phyloP scores from a whole-genome alignment of 441 rosid species.

The Adansonia rubrostipa region DNA sequence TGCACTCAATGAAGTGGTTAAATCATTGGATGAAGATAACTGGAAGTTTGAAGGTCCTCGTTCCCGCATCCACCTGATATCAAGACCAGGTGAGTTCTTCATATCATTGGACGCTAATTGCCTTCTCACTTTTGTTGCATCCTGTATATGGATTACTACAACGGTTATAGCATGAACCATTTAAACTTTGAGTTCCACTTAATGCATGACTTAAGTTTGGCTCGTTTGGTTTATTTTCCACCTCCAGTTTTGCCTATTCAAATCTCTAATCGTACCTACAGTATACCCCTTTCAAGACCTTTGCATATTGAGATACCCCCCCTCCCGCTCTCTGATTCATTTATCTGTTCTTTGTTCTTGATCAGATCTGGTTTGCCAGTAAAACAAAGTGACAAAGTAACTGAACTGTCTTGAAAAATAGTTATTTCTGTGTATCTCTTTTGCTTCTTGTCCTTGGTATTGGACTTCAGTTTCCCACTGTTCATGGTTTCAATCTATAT shows the following conservation, averaged over 20 bases:
- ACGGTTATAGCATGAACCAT: background rate
- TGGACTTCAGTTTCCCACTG: background rate
- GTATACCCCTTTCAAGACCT: background rate
- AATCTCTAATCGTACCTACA: background rate
- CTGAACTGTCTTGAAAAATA: background rate
- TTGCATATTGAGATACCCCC: background rate
- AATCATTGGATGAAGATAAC: conserved; percentile 86
- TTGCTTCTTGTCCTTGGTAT: background rate
- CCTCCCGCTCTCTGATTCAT: background rate
- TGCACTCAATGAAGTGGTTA: conserved; percentile 78
- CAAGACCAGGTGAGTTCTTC: conserved; percentile 64
- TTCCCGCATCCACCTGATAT: conserved; percentile 74
- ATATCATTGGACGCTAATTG: background rate
- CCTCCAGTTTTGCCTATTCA: background rate
- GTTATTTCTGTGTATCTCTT: background rate
- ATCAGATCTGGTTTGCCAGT: background rate
- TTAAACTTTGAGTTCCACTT: background rate
- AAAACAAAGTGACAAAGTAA: background rate
- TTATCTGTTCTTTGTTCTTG: background rate
- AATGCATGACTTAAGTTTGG: background rate
- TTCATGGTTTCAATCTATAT: conserved; percentile 1
- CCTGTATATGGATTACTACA: background rate
- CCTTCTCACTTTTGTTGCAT: background rate
- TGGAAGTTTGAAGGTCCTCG: conserved; percentile 97
- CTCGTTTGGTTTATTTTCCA: background rate